These are phyloP conservation scores for Suillus paluster DNA, from an alignment of 768 basidiomycete species.

Conservation along the genomic window DNA sequence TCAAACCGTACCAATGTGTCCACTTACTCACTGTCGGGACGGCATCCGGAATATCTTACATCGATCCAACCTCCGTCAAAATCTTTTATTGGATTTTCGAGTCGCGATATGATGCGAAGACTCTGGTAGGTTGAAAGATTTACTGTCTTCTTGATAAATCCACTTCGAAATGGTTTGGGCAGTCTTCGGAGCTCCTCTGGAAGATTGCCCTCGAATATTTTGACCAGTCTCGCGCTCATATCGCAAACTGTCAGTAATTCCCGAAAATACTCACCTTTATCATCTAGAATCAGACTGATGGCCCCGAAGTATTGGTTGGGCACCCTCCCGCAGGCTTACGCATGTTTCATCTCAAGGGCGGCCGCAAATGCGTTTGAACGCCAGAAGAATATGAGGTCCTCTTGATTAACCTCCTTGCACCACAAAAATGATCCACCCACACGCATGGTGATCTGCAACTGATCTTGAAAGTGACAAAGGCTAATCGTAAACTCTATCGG, in stretches of 20 bases:
- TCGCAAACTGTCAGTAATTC: constrained; percentile 25
- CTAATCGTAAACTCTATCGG: constrained; percentile 45
- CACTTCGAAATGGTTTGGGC: background rate
- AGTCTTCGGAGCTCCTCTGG: background rate
- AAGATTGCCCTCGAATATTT: constrained; percentile 12
- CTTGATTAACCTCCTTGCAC: constrained; percentile 20
- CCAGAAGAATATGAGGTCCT: constrained; percentile 12
- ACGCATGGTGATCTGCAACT: constrained; percentile 16
- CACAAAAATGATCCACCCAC: constrained; percentile 23
- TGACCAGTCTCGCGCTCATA: constrained; percentile 24
- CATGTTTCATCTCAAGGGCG: constrained; percentile 21
- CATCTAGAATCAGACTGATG: constrained; percentile 28
- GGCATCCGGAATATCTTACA: constrained; percentile 24
- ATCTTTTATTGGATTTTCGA: background rate
- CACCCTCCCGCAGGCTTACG: constrained; percentile 20
- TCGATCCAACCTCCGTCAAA: constrained; percentile 1
- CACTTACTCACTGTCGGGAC: constrained; percentile 25
- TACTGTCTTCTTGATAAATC: background rate
- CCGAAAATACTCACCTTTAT: constrained; percentile 22
- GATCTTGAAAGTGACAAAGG: constrained; percentile 29
- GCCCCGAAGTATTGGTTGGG: constrained; percentile 16
- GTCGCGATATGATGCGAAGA: background rate
- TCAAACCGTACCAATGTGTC: constrained; percentile 16
- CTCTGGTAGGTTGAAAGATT: background rate
- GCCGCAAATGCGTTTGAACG: constrained; percentile 12